Evolutionary conservation across 2,329 filamentous ascomycete genomes (phyloP), one percentile per base, ranked within the genome.

Genomic region (Fusarium sulawesiense): DNA sequence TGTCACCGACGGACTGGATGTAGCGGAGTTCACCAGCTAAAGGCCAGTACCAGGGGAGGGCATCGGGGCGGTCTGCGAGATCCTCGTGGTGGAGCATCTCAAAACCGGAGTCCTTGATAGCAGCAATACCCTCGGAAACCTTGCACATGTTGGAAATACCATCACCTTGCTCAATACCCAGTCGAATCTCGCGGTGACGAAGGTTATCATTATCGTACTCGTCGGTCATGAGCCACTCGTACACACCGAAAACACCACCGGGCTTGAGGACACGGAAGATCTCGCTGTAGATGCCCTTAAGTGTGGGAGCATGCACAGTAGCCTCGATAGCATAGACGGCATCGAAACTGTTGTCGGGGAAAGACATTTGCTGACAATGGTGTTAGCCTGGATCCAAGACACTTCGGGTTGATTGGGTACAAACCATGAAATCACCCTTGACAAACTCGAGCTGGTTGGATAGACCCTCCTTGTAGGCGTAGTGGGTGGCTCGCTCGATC

Each of bases 201-300:
- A 93, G 81, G 86, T 98, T 94, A 65, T 92, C 86, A 79, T 97
- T 95, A 83, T 98, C 92, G 82, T 98, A 99, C 25, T 91, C 85
- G 69, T 98, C 94, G 9, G 94, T 98, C 96, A 99, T 98, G 78
- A 98, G 86, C 96, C 96, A 98, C 83, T 99, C 96, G 83, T 98
- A 99, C 55, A 98, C 95, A 78, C 95, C 96, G 76, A 98, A 99
- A 54, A 93, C 86, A 80, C 96, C 95, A 65, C 96, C 96, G 21
- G 96, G 96, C 87, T 98, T 99, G 70, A 99, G 87, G 23, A 98
- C 94, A 49, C 93, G 92, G 88, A 91, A 94, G 77, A 98, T 98
- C 81, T 98, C 92, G 79, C 89, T 91, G 85, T 99, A 99, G 72
- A 98, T 94, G 63, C 93, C 94, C 77, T 94, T 92, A 10, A 98